These are phyloP conservation scores for Gomphus sp. DNA, from an alignment of 1,284 basidiomycete genomes.

Conservation along the genomic window DNA sequence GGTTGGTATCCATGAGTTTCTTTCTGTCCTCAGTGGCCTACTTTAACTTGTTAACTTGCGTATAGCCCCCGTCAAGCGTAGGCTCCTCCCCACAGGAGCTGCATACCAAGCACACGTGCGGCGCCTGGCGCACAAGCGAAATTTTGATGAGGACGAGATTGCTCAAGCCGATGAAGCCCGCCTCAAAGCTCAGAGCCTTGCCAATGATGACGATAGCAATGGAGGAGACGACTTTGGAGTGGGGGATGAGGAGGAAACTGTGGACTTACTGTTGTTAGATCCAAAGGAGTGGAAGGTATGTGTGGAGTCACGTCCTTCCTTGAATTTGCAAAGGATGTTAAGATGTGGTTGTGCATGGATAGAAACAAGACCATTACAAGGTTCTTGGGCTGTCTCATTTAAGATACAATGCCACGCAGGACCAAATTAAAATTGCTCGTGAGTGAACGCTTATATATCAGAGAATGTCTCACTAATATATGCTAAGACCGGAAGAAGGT, in stretches of 20 bases:
- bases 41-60: too few species aligned
- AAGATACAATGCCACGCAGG: slow-evolving; percentile 80
- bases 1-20: background rate
- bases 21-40: background rate
- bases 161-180: slow-evolving; percentile 44
- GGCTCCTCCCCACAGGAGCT: slow-evolving; percentile 73
- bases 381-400: slow-evolving; percentile 91
- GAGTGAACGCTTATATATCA: slow-evolving; percentile 25
- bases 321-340: background rate
- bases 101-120: slow-evolving; percentile 78
- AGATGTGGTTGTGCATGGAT: background rate
- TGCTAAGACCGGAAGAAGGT: slow-evolving; percentile 91
- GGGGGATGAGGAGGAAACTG: slow-evolving; percentile 83
- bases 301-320: slow-evolving; percentile 23
- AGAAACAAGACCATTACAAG: slow-evolving; percentile 98
- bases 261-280: slow-evolving; percentile 68
- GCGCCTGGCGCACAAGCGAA: slow-evolving; percentile 62
- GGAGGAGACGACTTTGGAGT: slow-evolving; percentile 86
- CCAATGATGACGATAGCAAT: slow-evolving; percentile 45
- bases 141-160: slow-evolving; percentile 76
- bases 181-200: slow-evolving; percentile 36
- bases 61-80: slow-evolving; percentile 28
- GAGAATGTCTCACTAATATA: background rate
- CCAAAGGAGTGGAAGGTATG: slow-evolving; percentile 94
- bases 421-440: slow-evolving; percentile 97